Percentiles rank a stretch among this genome's conserved stretches.
Conservation (phyloP, 495 filamentous ascomycete species). For the Penicillium macrosclerotiorum region DNA sequence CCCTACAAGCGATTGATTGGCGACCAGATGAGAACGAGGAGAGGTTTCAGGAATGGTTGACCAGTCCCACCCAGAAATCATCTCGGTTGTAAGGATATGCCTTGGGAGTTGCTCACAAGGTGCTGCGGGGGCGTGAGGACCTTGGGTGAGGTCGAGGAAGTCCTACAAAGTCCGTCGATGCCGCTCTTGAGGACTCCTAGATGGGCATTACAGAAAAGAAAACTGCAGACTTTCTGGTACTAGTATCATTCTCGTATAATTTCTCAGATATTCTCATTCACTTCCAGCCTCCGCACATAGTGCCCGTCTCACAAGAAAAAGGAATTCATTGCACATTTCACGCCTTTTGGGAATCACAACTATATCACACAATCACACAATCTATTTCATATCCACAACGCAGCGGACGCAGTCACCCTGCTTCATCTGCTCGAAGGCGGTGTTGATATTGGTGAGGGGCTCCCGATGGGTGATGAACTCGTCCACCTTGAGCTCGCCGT, state of each 20-base stretch:
- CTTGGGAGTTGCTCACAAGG: slow-evolving; percentile 14
- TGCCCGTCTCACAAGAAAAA: no score
- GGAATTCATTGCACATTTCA: slow-evolving; percentile 29
- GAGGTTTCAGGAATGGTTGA: neutral
- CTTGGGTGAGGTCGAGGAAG: slow-evolving; percentile 11
- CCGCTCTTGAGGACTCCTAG: neutral
- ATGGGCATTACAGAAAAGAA: no score
- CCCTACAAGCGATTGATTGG: no score
- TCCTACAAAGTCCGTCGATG: slow-evolving; percentile 8
- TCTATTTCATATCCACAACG: slow-evolving; percentile 54
- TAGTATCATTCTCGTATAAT: no score
- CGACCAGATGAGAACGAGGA: no score
- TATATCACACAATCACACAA: slow-evolving; percentile 8
- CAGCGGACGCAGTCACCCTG: slow-evolving; percentile 92
- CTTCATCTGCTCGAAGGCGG: slow-evolving; percentile 92
- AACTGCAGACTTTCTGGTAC: no score
- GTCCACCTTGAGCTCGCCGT: slow-evolving; percentile 91
- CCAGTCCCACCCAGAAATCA: no score
- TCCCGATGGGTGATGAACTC: slow-evolving; percentile 99
- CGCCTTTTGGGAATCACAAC: slow-evolving; percentile 16
- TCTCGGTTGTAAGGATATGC: no score
- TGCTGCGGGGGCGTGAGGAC: slow-evolving; percentile 21
- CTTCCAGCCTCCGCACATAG: no score
- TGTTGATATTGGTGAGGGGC: slow-evolving; percentile 75
- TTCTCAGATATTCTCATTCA: no score